Base-by-base conservation (phyloP, 495 filamentous ascomycete species). In the Jackrogersella minutella region DNA sequence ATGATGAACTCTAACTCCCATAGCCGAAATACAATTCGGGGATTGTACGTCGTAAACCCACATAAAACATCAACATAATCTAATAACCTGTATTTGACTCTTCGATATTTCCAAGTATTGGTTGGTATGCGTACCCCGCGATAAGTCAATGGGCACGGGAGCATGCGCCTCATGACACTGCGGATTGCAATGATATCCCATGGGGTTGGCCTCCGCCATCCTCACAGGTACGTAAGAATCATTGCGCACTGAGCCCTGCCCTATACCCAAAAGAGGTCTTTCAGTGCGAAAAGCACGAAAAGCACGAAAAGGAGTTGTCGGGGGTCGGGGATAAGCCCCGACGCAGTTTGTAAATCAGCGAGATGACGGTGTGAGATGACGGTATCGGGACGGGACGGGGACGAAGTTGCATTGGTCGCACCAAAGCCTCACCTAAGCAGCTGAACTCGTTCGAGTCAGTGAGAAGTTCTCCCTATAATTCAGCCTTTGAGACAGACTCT, bases 401-500 rank as follows among this genome's bases (percentile, higher is more conserved):
- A 17, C n/a, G 24, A 54, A 54, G 46, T 26, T 58, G 61, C 61
- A 24, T 63, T 46, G 58, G n/a, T 64, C 53, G 57, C 43, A 19
- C 26, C 53, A 11, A 54, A 68, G 65, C 65, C 65, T 64, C 53
- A 51, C 59, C n/a, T 6, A 22, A 3, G 40, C 34, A 69, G 66
- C 60, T 64, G 60, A 64, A 65, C 54, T 52, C 21, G 44, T 26
- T 49, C 41, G 24, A 28, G n/a, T 39, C 34, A 44, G 11, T 24
- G 22, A 19, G 3, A 28, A 14, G 9, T 10, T 41, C 26, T 55
- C 22, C 30, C 31, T 51, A 56, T 60, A 41, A 64, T 46, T 68
- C 60, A 61, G 66, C 66, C 66, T 69, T 60, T 41, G 39, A 64
- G 54, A 59, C 63, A 59, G 54, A 63, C 55, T 50, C 4, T 13